Base-by-base conservation (phyloP, 202 grass and related monocot species). In the Saccharum hybrid region DNA sequence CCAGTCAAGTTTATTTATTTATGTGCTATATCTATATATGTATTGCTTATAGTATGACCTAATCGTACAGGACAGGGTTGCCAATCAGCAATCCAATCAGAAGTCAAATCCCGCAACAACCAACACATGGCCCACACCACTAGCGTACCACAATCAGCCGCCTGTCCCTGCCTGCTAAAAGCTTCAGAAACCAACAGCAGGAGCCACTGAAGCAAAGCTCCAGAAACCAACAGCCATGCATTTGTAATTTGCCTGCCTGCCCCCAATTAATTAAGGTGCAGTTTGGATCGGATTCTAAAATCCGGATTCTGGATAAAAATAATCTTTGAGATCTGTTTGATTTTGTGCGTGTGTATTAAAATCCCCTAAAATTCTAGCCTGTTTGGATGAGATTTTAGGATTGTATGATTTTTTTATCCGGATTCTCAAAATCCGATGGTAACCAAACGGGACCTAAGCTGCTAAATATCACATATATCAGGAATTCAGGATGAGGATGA, bases 81-180 rank as follows among this genome's bases (percentile, higher is more conserved):
- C 7, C 67, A 79, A 72, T 78, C 39, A 63, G 8, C 61, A 30
- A 63, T 62, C 22, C 71, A 76, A 39, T 67, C 51, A 70, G 39
- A 21, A 6, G 23, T 68, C 41, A 28, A 74, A 84, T 54, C 61
- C 59, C 48, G 28, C 75, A 78, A 37, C 67, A 79, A 74, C 66
- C 66, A 83, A 48, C 86, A 72, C 65, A 71, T 57, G 54, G 19
- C 54, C 54, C 54, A 8, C 54, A 22, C 54, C 54, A 59, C n/a
- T 22, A 22, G 54, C 54, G 52, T 59, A 59, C 19, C n/a, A 22
- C 54, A 18, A 46, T 59, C 33, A 28, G 46, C 18, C 11, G 66
- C 11, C 66, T 34, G 48, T 37, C 64, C 40, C 70, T 23, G 21
- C 61, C 70, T 23, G 69, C 38, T 59, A 56, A 71, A 79, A 78